phyloP scores from a whole-genome alignment of 768 basidiomycete species.

The Tremella fuciformis region DNA sequence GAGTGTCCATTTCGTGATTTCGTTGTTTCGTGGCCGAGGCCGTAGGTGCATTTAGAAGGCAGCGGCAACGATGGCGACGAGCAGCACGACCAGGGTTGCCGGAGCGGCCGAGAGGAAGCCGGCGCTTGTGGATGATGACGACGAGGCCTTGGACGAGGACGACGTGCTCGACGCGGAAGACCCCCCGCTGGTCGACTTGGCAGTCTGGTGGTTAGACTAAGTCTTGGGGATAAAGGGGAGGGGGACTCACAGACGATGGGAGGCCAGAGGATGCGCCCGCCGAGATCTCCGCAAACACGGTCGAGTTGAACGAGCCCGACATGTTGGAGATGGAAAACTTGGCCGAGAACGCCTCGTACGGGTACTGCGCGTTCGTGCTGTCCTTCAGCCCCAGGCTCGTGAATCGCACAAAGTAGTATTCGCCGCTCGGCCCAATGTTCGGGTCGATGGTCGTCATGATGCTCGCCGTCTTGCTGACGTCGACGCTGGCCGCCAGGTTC shows the following conservation, averaged over 20 bases:
- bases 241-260: conserved; percentile 10
- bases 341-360: conserved; percentile 71
- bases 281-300: conserved; percentile 61
- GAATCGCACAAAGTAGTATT: conserved; percentile 67
- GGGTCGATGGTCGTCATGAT: conserved; percentile 45
- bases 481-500: conserved; percentile 46
- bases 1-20: too few species aligned
- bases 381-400: conserved; percentile 63
- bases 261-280: conserved; percentile 59
- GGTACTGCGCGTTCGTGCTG: conserved; percentile 58
- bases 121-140: conserved; percentile 1
- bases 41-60: too few species aligned
- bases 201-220: background rate
- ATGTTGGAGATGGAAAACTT: conserved; percentile 72
- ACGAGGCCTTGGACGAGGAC: conserved; percentile 10
- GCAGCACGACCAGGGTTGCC: conserved; percentile 17
- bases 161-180: conserved; percentile 8
- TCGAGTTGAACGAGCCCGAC: conserved; percentile 65
- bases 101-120: conserved; percentile 15
- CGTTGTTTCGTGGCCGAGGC: too few species aligned
- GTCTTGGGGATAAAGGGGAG: background rate
- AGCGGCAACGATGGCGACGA: conserved; percentile 17
- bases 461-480: conserved; percentile 44
- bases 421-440: conserved; percentile 42
- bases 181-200: background rate